Percentiles rank a stretch among this genome's conserved stretches.
These are phyloP conservation scores for Citrus australasica DNA, from an alignment of 345 rosid genomes.

Conservation along the genomic window DNA sequence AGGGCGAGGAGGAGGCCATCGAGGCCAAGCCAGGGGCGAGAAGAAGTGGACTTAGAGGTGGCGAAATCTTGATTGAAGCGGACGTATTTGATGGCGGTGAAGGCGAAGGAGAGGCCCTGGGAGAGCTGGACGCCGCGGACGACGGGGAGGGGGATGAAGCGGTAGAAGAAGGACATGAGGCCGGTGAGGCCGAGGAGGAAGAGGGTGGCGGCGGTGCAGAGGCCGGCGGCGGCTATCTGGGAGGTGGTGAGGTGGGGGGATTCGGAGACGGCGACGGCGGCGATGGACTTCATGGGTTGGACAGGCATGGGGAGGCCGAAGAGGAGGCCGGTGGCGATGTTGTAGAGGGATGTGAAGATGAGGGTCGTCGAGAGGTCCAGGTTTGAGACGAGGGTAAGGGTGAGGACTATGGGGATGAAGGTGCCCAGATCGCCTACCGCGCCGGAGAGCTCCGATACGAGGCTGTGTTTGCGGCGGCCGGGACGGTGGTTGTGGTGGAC, in stretches of 20 bases:
- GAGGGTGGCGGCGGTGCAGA: slow-evolving; percentile 54
- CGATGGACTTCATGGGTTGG: slow-evolving; percentile 88
- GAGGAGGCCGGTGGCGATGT: slow-evolving; percentile 75
- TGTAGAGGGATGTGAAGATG: slow-evolving; percentile 70
- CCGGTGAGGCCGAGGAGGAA: slow-evolving; percentile 69
- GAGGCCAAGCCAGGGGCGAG: slow-evolving; percentile 75
- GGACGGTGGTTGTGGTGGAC: slow-evolving; percentile 24
- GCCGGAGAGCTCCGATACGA: slow-evolving; percentile 70
- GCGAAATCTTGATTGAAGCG: slow-evolving; percentile 62
- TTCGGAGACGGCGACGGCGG: slow-evolving; percentile 76
- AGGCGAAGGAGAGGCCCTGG: slow-evolving; percentile 86
- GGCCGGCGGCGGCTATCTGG: slow-evolving; percentile 68
- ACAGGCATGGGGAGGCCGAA: slow-evolving; percentile 84
- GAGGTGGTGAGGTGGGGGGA: slow-evolving; percentile 59
- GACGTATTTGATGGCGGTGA: slow-evolving; percentile 79
- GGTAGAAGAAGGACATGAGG: slow-evolving; percentile 72
- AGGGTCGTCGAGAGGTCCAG: slow-evolving; percentile 73
- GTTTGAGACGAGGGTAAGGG: slow-evolving; percentile 65
- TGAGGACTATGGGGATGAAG: slow-evolving; percentile 69
- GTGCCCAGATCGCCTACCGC: slow-evolving; percentile 88
- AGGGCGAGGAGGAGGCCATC: slow-evolving; percentile 72
- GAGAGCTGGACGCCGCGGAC: slow-evolving; percentile 96
- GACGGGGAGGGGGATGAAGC: slow-evolving; percentile 74
- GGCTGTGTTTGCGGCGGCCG: slow-evolving; percentile 35
- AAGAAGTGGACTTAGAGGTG: slow-evolving; percentile 50